phyloP scores from a whole-genome alignment of 192 early-diverging fungal genomes.

The Ramicandelaber brevisporus region DNA sequence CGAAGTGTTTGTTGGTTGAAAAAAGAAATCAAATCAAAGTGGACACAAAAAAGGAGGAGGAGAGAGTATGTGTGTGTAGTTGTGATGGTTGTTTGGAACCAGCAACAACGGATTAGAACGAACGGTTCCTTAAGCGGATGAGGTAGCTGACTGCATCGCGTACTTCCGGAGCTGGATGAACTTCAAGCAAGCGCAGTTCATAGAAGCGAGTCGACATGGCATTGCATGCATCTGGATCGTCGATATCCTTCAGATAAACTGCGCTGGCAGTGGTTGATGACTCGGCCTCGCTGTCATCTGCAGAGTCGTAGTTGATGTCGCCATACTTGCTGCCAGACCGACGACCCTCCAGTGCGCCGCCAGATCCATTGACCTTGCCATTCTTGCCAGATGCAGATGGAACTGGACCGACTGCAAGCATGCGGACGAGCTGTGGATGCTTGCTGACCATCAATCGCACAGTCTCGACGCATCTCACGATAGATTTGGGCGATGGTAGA shows the following conservation, averaged over 20 bases:
- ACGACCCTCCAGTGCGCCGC: no score
- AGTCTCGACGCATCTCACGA: conserved; percentile 33
- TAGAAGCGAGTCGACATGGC: conserved; percentile 78
- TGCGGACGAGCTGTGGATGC: conserved; percentile 29
- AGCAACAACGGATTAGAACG: no score
- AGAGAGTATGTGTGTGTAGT: no score
- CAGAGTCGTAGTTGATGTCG: conserved; percentile 37
- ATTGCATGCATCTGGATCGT: conserved; percentile 88
- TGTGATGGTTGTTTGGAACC: no score
- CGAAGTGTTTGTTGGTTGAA: no score
- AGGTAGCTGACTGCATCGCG: conserved; percentile 10
- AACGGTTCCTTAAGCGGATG: no score
- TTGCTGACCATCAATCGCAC: conserved; percentile 18
- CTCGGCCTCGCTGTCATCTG: conserved; percentile 3
- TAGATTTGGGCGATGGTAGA: conserved; percentile 48
- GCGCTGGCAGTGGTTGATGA: conserved; percentile 21
- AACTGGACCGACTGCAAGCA: conserved; percentile 35
- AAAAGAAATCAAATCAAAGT: no score
- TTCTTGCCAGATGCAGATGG: no score
- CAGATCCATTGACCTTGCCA: no score
- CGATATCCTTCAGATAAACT: conserved; percentile 46
- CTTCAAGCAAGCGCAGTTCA: conserved; percentile 51
- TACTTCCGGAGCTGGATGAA: conserved; percentile 9
- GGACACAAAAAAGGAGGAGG: no score
- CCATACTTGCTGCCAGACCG: no score